A percentile compares a stretch with the other conserved stretches of the same genome.
Evolutionary conservation across 768 basidiomycete species (phyloP).

Genomic region (Cubamyces sp.): DNA sequence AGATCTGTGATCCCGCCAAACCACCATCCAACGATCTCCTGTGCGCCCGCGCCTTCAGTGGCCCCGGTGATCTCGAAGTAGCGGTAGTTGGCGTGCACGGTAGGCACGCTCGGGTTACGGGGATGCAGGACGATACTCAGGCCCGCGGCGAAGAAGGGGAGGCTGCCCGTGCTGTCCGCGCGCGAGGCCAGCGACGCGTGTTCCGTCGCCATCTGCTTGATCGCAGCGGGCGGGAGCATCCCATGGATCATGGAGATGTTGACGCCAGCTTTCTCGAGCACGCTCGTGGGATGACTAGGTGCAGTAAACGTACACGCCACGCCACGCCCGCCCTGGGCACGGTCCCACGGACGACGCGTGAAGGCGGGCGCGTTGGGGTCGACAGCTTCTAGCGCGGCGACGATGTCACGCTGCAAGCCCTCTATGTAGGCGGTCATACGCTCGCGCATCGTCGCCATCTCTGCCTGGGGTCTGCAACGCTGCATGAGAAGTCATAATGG

Average conservation of each 20-base stretch:
- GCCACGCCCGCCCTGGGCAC: conserved; percentile 74
- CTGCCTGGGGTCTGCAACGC: too few species aligned
- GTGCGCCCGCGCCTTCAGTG: conserved; percentile 31
- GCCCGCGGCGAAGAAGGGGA: conserved; percentile 94
- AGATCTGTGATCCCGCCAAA: conserved; percentile 98
- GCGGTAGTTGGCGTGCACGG: conserved; percentile 94
- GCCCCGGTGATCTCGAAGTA: conserved; percentile 89
- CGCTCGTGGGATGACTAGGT: conserved; percentile 48
- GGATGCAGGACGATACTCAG: conserved; percentile 94
- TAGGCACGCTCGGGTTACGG: conserved; percentile 89
- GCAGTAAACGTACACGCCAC: conserved; percentile 81
- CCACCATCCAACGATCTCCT: conserved; percentile 89
- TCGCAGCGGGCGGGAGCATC: conserved; percentile 81
- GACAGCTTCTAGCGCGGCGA: conserved; percentile 73
- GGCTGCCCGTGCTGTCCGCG: conserved; percentile 58
- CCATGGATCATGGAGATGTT: conserved; percentile 94
- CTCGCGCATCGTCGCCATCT: conserved; percentile 55
- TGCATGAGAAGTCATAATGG: too few species aligned
- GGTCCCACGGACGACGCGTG: conserved; percentile 81
- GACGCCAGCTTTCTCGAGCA: conserved; percentile 95
- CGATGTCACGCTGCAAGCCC: conserved; percentile 78
- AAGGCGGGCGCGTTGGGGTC: conserved; percentile 76
- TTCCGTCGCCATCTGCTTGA: conserved; percentile 94
- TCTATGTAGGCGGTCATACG: conserved; percentile 79
- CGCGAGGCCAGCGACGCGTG: conserved; percentile 61